Conservation (phyloP, 768 basidiomycete genomes). For the Serendipita sp. region DNA sequence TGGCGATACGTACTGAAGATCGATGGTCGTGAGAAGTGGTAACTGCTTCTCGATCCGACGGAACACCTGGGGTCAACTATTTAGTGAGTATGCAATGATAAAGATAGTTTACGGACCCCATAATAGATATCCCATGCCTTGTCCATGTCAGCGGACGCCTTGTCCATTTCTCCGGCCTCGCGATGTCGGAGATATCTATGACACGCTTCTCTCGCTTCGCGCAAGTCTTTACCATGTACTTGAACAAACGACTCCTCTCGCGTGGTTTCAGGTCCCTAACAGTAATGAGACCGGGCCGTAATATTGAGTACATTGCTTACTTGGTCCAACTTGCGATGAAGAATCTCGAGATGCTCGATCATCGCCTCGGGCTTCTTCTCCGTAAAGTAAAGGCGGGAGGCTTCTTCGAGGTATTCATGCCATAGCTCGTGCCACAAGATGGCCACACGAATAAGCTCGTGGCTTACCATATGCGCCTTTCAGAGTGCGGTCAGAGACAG, state of each 20-base stretch:
- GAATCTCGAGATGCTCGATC: constrained; percentile 29
- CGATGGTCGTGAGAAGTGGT: constrained; percentile 27
- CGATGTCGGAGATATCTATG: constrained; percentile 24
- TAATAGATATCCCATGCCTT: constrained; percentile 38
- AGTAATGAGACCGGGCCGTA: not conserved
- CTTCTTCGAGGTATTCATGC: constrained; percentile 35
- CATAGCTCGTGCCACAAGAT: constrained; percentile 37
- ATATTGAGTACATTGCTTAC: constrained; percentile 4
- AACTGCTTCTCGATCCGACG: constrained; percentile 30
- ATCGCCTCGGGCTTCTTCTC: constrained; percentile 32
- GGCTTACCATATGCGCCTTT: constrained; percentile 27
- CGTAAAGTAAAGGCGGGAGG: constrained; percentile 31
- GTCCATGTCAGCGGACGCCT: constrained; percentile 25
- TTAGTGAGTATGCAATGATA: not conserved
- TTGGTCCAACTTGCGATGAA: constrained; percentile 32
- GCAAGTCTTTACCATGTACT: constrained; percentile 28
- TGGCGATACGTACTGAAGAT: constrained; percentile 34
- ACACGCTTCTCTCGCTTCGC: constrained; percentile 28
- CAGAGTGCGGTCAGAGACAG: not conserved
- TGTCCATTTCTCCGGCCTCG: constrained; percentile 28
- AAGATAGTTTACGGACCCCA: constrained; percentile 16
- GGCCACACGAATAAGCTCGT: constrained; percentile 33
- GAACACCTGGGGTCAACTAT: constrained; percentile 20
- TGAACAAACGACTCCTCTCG: constrained; percentile 32
- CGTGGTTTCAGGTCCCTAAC: constrained; percentile 29